Evolutionary conservation across 1,284 basidiomycete species (phyloP).

Genomic region (Cryptococcus sp.): DNA sequence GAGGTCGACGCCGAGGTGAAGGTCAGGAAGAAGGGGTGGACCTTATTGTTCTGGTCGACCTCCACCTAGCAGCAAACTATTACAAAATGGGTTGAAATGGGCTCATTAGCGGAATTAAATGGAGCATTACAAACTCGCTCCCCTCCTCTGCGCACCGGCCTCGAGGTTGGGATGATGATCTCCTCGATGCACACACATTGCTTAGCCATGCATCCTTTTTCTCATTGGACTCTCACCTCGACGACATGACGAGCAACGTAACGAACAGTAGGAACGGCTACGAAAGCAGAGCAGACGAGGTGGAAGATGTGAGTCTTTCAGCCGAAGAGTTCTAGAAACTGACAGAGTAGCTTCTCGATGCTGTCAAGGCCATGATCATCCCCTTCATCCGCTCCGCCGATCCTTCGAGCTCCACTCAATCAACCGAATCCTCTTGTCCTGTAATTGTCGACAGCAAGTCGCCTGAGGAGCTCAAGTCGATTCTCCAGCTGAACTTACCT

Average conservation of each 20-base stretch:
- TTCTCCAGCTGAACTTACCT: conserved; percentile 13
- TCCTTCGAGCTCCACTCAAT: conserved; percentile 2
- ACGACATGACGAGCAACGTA: not conserved
- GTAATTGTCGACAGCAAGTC: conserved; percentile 11
- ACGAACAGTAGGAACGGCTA: not conserved
- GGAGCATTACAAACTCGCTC: too few species aligned
- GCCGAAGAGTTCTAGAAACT: not conserved
- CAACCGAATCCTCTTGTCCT: not conserved
- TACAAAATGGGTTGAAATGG: not conserved
- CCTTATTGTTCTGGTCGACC: conserved; percentile 14
- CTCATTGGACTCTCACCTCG: not conserved
- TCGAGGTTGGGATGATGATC: too few species aligned
- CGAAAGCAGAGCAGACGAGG: conserved; percentile 6
- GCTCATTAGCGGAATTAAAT: not conserved
- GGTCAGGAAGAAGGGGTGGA: not conserved
- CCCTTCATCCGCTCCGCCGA: conserved; percentile 17
- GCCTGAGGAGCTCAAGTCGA: conserved; percentile 11
- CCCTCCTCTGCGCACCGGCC: too few species aligned
- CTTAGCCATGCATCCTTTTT: too few species aligned
- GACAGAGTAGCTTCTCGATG: conserved; percentile 15
- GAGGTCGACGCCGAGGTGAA: not conserved
- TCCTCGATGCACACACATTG: too few species aligned
- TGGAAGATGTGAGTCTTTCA: conserved; percentile 2
- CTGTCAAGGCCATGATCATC: conserved; percentile 15
- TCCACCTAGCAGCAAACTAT: not conserved